A percentile compares a stretch with the other conserved stretches of the same genome.
Conservation (phyloP, 2,329 filamentous ascomycete genomes). For the Torrubiellomyces zombiae region DNA sequence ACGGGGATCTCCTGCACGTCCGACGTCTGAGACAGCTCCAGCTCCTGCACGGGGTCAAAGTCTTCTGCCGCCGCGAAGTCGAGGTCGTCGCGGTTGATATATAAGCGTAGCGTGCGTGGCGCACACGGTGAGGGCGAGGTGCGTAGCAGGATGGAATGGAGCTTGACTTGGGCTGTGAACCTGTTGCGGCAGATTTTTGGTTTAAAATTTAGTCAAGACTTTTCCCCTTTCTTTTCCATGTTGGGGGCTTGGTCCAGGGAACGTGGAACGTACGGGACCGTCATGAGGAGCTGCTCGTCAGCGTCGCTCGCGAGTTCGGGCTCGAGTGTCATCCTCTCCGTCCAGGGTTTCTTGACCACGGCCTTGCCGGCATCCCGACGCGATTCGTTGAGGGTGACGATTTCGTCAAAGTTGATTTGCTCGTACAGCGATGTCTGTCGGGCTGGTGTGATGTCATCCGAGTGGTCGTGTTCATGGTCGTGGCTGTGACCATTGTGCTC, state of each 20-base stretch:
- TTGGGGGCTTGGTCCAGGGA: too few species aligned
- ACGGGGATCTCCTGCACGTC: conserved; percentile 80
- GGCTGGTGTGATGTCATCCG: conserved; percentile 80
- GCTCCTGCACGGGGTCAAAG: conserved; percentile 51
- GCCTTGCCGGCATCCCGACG: conserved; percentile 49
- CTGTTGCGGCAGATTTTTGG: conserved; percentile 24
- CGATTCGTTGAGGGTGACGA: conserved; percentile 74
- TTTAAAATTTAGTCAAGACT: too few species aligned
- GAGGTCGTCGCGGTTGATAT: conserved; percentile 71
- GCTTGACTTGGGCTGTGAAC: conserved; percentile 85
- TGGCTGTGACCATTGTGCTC: conserved; percentile 34
- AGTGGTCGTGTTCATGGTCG: conserved; percentile 61
- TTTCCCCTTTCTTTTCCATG: not conserved
- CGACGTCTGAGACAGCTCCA: conserved; percentile 61
- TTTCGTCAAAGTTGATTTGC: conserved; percentile 75
- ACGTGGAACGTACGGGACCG: conserved; percentile 52
- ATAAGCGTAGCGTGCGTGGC: conserved; percentile 71
- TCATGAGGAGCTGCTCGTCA: conserved; percentile 88
- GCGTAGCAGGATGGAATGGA: conserved; percentile 77
- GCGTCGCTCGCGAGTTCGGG: conserved; percentile 73
- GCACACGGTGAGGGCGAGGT: conserved; percentile 54
- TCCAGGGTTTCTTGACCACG: conserved; percentile 83
- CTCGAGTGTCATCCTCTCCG: conserved; percentile 50
- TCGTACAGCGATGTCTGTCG: conserved; percentile 82
- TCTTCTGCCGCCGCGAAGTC: conserved; percentile 69